Evolutionary conservation across 352 stramenopile genomes (phyloP), one percentile per base, ranked within the genome.

Genomic region (Globisporangium orthogonon): DNA sequence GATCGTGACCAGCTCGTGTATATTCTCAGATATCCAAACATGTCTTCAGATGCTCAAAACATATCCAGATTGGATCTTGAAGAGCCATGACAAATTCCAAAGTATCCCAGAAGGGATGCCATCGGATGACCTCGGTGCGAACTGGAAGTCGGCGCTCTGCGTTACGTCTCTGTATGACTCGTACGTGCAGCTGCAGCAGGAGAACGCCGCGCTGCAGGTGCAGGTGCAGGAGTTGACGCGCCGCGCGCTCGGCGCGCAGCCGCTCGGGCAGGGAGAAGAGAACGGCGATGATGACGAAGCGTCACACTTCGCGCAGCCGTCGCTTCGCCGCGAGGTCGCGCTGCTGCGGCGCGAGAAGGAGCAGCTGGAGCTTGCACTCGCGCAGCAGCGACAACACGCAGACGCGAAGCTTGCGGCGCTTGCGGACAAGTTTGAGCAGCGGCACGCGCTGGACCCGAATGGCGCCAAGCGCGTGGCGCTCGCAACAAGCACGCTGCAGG

Each of bases 141-240:
- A 89, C 54, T 89, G 77, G 81, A 79, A 84, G 63, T 88, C 77
- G 56, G 81, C 75, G 44, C 75, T 87, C 23, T 88, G 78, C 44
- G 78, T 89, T 44, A 88, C 74, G 17, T 87, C 79, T 44, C 77
- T 91, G 17, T 89, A 87, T 60, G 79, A 91, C 51, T 79, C 82
- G 56, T 87, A 86, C 58, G 70, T 84, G 14, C 67, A 78, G 41
- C 39, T 89, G 31, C 73, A 89, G 61, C 66, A 74, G 28, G 75
- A 86, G 50, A 82, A 79, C 46, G 71, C 78, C 5, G 31, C 59
- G 50, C 60, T 85, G 13, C 69, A 74, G 6, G 63, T 55, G 10
- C 50, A 76, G n/a, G 52, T 75, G 14, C 35, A 47, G 2, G 47
- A 70, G 44, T 45, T 78, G 29, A 49, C 69, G 37, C 35, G 54